These are phyloP conservation scores for Spinellus fusiger DNA, from an alignment of 192 early-diverging fungal genomes.

Conservation along the genomic window DNA sequence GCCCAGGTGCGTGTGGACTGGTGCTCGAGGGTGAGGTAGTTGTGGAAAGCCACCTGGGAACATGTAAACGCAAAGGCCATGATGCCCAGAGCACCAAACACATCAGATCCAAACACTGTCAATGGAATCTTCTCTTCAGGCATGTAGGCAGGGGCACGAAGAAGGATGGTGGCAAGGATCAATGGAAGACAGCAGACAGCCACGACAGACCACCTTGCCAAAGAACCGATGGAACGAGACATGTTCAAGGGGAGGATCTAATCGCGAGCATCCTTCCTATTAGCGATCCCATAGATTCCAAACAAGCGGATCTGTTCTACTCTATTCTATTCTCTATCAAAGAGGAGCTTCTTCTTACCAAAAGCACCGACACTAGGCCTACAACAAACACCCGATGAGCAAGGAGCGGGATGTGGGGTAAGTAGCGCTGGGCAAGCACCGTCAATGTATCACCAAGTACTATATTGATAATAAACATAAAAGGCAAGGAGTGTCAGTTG, in stretches of 20 bases:
- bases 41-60: constrained; percentile 58
- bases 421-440: constrained; percentile 28
- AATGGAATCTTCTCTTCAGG: constrained; percentile 39
- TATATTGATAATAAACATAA: background rate
- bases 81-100: constrained; percentile 57
- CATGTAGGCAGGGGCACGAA: constrained; percentile 50
- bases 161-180: constrained; percentile 52
- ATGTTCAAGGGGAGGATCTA: constrained; percentile 57
- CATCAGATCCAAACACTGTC: constrained; percentile 47
- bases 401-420: constrained; percentile 22
- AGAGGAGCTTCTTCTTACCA: constrained; percentile 10
- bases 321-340: background rate
- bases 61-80: constrained; percentile 68
- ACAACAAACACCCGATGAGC: constrained; percentile 29
- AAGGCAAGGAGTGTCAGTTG: background rate
- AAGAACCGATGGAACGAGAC: constrained; percentile 55
- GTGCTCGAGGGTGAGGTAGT: constrained; percentile 45
- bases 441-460: constrained; percentile 47
- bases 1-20: constrained; percentile 46
- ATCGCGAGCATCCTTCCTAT: background rate
- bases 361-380: constrained; percentile 20
- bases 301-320: background rate
- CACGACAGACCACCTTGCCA: constrained; percentile 50
- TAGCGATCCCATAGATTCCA: no score
- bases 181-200: constrained; percentile 56